Percentiles rank a stretch among this genome's conserved stretches.
phyloP scores from a whole-genome alignment of 106 monocot species.

The Posidonia australis region DNA sequence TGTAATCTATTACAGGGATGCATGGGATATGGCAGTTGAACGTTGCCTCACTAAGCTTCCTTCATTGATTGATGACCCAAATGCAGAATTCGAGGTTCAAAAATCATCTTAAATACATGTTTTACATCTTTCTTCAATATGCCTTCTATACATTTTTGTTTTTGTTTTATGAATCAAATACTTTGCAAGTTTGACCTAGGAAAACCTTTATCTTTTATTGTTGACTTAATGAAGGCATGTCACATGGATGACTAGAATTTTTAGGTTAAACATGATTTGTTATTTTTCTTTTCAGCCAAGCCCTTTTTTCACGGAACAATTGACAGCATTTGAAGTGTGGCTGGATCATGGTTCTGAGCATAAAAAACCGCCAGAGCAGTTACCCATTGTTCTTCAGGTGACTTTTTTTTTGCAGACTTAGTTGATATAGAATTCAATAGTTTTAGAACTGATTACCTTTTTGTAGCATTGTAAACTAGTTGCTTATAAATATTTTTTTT shows the following conservation, averaged over 20 bases:
- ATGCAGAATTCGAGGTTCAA: constrained; percentile 95
- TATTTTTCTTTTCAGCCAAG: constrained; percentile 56
- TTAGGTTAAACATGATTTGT: neutral
- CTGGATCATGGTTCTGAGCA: constrained; percentile 93
- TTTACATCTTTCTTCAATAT: too few species aligned
- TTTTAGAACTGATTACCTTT: too few species aligned
- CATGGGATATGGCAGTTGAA: constrained; percentile 99
- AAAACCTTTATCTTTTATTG: neutral
- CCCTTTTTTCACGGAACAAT: constrained; percentile 91
- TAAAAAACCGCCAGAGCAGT: constrained; percentile 94
- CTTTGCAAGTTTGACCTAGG: neutral
- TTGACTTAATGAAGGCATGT: too few species aligned
- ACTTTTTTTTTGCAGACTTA: neutral
- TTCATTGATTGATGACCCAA: constrained; percentile 61
- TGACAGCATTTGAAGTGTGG: constrained; percentile 99
- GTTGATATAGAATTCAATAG: neutral
- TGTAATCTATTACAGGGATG: constrained; percentile 55
- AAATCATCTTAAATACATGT: too few species aligned
- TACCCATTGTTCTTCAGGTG: constrained; percentile 97
- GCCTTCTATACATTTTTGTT: neutral
- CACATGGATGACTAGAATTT: too few species aligned
- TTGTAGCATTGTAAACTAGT: too few species aligned
- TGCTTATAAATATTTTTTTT: too few species aligned
- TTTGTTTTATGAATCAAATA: neutral
- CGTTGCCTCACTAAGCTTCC: constrained; percentile 82